These are phyloP conservation scores for Roridomyces roridus DNA, from an alignment of 768 basidiomycete genomes.

Conservation along the genomic window DNA sequence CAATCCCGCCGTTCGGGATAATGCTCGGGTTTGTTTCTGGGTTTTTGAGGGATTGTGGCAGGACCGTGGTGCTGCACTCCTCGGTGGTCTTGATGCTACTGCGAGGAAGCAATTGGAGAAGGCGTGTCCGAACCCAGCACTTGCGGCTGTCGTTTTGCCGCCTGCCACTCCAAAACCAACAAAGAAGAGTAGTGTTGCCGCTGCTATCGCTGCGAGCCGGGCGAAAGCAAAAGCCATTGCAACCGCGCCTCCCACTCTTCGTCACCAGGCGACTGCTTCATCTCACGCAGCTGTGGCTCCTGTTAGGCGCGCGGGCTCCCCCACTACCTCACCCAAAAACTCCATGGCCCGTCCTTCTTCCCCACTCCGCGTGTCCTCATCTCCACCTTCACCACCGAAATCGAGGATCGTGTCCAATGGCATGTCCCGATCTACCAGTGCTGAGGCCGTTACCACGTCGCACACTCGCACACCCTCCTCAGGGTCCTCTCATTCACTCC, in stretches of 20 bases:
- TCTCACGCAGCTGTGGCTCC: slow-evolving; percentile 66
- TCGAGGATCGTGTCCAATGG: slow-evolving; percentile 48
- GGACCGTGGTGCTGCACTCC: slow-evolving; percentile 64
- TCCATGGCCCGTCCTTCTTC: slow-evolving; percentile 50
- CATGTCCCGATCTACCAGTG: slow-evolving; percentile 52
- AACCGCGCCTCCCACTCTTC: slow-evolving; percentile 76
- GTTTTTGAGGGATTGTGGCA: slow-evolving; percentile 78
- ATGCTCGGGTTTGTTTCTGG: slow-evolving; percentile 81
- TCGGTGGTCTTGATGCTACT: slow-evolving; percentile 69
- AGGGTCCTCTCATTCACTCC: slow-evolving; percentile 47
- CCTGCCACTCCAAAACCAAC: slow-evolving; percentile 58
- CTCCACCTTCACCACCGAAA: slow-evolving; percentile 51
- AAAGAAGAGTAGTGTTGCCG: slow-evolving; percentile 85
- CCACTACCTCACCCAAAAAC: slow-evolving; percentile 44
- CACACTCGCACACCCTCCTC: slow-evolving; percentile 49
- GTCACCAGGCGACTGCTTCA: slow-evolving; percentile 83
- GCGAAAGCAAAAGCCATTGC: slow-evolving; percentile 88
- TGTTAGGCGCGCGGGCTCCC: slow-evolving; percentile 49
- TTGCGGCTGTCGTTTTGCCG: slow-evolving; percentile 44
- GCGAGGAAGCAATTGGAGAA: slow-evolving; percentile 88
- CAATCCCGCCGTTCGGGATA: slow-evolving; percentile 81
- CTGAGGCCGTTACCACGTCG: slow-evolving; percentile 34
- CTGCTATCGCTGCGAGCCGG: slow-evolving; percentile 88
- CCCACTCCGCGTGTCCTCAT: slow-evolving; percentile 53
- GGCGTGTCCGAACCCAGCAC: slow-evolving; percentile 69